Evolutionary conservation across 805 yeast species (phyloP), one percentile per base, ranked within the genome.

Genomic region (Lachancea dasiensis): DNA sequence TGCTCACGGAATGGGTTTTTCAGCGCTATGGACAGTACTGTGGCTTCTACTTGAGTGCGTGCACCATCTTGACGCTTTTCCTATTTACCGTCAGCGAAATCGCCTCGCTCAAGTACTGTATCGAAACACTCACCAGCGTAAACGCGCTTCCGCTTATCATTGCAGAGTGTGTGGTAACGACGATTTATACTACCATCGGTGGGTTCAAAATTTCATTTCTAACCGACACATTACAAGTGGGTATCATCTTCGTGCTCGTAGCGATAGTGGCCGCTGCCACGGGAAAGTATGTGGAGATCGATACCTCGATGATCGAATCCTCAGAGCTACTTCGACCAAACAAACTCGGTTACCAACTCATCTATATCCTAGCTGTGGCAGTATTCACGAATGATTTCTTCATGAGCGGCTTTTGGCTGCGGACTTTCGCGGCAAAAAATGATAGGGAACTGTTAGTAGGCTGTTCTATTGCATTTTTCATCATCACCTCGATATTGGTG

Each of bases 1-100:
- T 89, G 19, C 65, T 89, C 49, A 86, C 95, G 4, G 95, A 89
- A 57, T 89, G 97, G 97, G 90, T 86, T n/a, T 74, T 85, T 54
- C 75, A 75, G 32, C 68, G 96, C 49, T 89, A 72, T 56, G 97
- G 96, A 2, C 56, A 69, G 4, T 61, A 80, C 11, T 70, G 95
- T 3, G 82, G 86, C 1, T 64, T 86, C 47, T 84, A 86, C 49
- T 62, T 89, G 31, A 80, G 94, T 10, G 77, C 77, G 31, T 85
- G 87, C 60, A 86, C 96, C 1, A 73, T 89, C 37, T 69, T 89
- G 47, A 87, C 95, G 6, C 73, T 89, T 72, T 86, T 79, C 54
- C 68, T 89, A 49, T 87, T 80, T 58, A 81, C 86, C 87, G 81
- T 86, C 34, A 82, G 89, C 18, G 97, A 89, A 59, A 67, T 89